phyloP scores from a whole-genome alignment of 352 stramenopile genomes.

The Phytophthora tentaculata region DNA sequence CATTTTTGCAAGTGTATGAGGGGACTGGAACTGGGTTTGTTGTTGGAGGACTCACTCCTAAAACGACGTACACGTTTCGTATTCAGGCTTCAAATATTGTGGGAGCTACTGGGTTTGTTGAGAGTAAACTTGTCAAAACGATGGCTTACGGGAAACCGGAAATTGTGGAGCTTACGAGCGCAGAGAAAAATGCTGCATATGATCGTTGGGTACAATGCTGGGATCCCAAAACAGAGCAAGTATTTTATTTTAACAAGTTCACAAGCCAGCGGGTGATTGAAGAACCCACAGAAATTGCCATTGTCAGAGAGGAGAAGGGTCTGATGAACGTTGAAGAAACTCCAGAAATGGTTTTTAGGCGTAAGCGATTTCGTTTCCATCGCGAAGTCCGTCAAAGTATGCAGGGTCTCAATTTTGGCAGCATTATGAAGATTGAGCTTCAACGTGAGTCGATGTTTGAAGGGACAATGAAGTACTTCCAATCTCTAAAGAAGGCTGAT shows the following conservation, averaged over 20 bases:
- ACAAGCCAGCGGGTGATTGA: constrained; percentile 72
- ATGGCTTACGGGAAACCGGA: constrained; percentile 63
- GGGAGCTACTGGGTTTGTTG: constrained; percentile 63
- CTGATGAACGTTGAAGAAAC: constrained; percentile 61
- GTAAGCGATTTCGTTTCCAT: constrained; percentile 88
- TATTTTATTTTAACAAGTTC: constrained; percentile 92
- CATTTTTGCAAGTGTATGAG: constrained; percentile 63
- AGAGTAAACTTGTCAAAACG: constrained; percentile 67
- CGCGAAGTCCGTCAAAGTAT: constrained; percentile 64
- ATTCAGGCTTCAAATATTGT: constrained; percentile 76
- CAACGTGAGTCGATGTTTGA: constrained; percentile 68
- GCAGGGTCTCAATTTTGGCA: constrained; percentile 41
- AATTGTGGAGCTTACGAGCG: constrained; percentile 66
- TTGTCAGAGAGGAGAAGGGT: constrained; percentile 49
- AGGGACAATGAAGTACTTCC: constrained; percentile 68
- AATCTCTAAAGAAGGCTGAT: constrained; percentile 50
- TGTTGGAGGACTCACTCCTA: constrained; percentile 47
- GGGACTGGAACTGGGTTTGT: constrained; percentile 73
- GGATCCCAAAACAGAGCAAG: constrained; percentile 82
- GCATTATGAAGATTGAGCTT: constrained; percentile 53
- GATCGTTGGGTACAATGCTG: constrained; percentile 89
- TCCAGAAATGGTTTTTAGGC: constrained; percentile 82
- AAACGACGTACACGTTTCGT: constrained; percentile 68
- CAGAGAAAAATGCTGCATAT: constrained; percentile 44
- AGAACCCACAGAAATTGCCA: constrained; percentile 56